Conservation (phyloP, 805 yeast species). For the Candida nitratophila region DNA sequence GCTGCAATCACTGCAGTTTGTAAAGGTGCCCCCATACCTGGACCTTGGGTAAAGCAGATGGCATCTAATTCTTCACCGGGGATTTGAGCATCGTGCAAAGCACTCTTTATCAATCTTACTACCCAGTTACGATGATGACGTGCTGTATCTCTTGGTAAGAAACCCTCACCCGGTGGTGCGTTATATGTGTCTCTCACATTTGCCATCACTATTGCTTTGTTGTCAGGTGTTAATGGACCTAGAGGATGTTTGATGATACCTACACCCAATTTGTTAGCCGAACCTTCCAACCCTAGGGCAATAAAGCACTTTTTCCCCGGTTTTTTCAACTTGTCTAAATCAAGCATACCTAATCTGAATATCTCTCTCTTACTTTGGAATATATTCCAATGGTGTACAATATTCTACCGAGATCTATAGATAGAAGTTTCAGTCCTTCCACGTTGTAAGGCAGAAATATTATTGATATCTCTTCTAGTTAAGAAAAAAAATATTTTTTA, state of each 20-base stretch:
- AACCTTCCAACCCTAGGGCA: slow-evolving; percentile 92
- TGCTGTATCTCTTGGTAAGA: slow-evolving; percentile 93
- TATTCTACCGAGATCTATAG: too few species aligned
- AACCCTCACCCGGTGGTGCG: slow-evolving; percentile 98
- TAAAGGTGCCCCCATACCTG: slow-evolving; percentile 99
- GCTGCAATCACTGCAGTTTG: slow-evolving; percentile 93
- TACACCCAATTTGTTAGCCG: slow-evolving; percentile 93
- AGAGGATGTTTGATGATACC: slow-evolving; percentile 76
- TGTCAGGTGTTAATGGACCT: slow-evolving; percentile 48
- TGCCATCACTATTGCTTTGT: slow-evolving; percentile 71
- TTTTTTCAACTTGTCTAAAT: slow-evolving; percentile 34
- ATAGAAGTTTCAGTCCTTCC: too few species aligned
- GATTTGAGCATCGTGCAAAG: slow-evolving; percentile 57
- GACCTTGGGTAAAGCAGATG: slow-evolving; percentile 95
- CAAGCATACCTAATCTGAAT: slow-evolving; percentile 10
- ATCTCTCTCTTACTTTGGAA: too few species aligned
- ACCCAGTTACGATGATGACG: slow-evolving; percentile 96
- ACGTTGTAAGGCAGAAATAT: too few species aligned
- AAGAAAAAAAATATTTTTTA: too few species aligned
- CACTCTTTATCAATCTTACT: slow-evolving; percentile 61
- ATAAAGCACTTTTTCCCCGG: slow-evolving; percentile 44
- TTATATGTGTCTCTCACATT: slow-evolving; percentile 92
- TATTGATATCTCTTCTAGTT: too few species aligned
- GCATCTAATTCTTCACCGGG: slow-evolving; percentile 51
- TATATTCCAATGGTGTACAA: too few species aligned